Evolutionary conservation across 2,329 filamentous ascomycete species (phyloP).

Genomic region (Paecilomyces dactylethromorphus): DNA sequence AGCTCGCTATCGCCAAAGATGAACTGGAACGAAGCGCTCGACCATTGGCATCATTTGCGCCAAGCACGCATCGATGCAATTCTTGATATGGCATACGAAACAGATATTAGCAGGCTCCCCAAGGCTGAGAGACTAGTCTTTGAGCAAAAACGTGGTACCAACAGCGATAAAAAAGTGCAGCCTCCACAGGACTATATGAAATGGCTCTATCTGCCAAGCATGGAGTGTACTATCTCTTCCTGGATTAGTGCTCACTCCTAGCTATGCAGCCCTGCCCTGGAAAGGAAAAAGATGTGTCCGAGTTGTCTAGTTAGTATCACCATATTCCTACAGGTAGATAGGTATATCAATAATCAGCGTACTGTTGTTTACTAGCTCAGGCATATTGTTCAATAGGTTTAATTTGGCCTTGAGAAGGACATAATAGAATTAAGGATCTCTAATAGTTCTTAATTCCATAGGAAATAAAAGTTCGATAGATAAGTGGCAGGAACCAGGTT

Average conservation of each 20-base stretch:
- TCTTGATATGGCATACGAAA: neutral
- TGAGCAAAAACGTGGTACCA: neutral
- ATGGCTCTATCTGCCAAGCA: neutral
- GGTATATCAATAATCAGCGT: neutral
- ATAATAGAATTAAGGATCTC: neutral
- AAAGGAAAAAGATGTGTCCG: neutral
- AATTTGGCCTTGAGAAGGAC: neutral
- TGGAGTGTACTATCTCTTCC: neutral
- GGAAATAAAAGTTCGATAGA: neutral
- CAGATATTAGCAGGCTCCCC: neutral
- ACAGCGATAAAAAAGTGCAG: neutral
- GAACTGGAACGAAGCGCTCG: conserved; percentile 21
- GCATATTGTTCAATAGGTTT: too few relatives aligned
- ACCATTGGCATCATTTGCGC: conserved; percentile 38
- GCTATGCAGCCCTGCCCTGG: neutral
- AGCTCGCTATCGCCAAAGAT: conserved; percentile 15
- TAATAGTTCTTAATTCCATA: neutral
- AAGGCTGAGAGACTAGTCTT: neutral
- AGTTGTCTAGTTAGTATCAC: too few relatives aligned
- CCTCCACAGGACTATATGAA: neutral
- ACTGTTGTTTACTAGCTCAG: too few relatives aligned
- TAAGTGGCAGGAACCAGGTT: too few relatives aligned
- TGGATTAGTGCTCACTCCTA: neutral
- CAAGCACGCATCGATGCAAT: neutral
- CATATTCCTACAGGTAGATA: too few relatives aligned